Evolutionary conservation across 225 moss, liverwort and hornwort genomes (phyloP).

Genomic region (Polytrichum commune): DNA sequence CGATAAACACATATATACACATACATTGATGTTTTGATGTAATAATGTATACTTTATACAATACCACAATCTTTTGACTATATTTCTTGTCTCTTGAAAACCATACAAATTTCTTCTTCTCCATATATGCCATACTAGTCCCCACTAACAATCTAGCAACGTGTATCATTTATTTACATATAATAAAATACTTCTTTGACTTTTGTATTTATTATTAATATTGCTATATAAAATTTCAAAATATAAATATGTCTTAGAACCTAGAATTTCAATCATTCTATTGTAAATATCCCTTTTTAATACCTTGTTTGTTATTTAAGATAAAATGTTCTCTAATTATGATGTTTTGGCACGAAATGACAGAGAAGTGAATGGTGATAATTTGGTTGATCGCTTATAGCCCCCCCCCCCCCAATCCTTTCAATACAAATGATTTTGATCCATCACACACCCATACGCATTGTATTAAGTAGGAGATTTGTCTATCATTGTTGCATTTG

Average conservation of each 20-base stretch:
- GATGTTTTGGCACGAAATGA: not conserved
- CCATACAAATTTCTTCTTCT: not conserved
- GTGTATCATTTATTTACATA: not conserved
- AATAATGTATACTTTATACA: not conserved
- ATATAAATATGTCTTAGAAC: not conserved
- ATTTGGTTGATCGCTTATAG: not conserved
- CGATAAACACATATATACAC: not conserved
- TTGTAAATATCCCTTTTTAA: not conserved
- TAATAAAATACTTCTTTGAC: not conserved
- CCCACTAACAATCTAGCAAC: not conserved
- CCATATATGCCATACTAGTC: not conserved
- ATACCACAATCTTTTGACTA: not conserved
- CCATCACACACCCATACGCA: not conserved
- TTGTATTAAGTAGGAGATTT: not conserved
- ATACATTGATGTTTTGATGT: not conserved
- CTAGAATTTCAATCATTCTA: not conserved
- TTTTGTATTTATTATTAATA: not conserved
- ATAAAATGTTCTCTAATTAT: not conserved
- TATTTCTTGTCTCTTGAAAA: not conserved
- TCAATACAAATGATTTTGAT: not conserved
- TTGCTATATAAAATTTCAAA: not conserved
- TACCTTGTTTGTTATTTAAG: not conserved
- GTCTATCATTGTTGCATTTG: not conserved
- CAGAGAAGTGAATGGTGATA: not conserved
- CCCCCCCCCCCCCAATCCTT: not conserved